These are phyloP conservation scores for Ricinus communis DNA, from an alignment of 345 rosid genomes.

Conservation along the genomic window DNA sequence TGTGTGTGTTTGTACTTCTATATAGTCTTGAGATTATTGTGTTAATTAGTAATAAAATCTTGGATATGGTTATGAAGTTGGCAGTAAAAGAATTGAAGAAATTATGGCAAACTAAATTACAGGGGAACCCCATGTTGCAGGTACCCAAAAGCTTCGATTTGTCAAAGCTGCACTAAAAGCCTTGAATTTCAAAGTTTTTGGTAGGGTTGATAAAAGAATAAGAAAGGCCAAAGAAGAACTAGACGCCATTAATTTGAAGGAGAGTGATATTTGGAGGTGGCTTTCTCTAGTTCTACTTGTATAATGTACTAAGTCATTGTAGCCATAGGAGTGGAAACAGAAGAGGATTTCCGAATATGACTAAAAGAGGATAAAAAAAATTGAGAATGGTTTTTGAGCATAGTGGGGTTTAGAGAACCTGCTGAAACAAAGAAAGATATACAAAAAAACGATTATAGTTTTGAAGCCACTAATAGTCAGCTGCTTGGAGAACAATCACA, in stretches of 20 bases:
- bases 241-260: background rate
- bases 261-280: background rate
- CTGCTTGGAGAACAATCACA: too few relatives aligned
- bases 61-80: background rate
- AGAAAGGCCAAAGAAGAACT: too few relatives aligned
- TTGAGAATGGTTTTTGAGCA: background rate
- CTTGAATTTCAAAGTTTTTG: too few relatives aligned
- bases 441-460: too few relatives aligned
- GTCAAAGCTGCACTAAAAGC: too few relatives aligned
- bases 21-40: background rate
- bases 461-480: too few relatives aligned
- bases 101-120: too few relatives aligned
- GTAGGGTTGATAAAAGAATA: too few relatives aligned
- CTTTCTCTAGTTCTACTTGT: background rate
- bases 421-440: background rate
- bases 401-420: slow-evolving; percentile 1
- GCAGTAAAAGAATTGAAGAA: background rate
- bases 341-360: background rate
- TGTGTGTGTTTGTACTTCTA: background rate
- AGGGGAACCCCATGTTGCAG: too few relatives aligned
- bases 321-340: background rate
- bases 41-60: background rate
- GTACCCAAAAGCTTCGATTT: too few relatives aligned
- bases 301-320: background rate
- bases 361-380: background rate